phyloP scores from a whole-genome alignment of 2,329 filamentous ascomycete genomes.

The Colletotrichum higginsianum region DNA sequence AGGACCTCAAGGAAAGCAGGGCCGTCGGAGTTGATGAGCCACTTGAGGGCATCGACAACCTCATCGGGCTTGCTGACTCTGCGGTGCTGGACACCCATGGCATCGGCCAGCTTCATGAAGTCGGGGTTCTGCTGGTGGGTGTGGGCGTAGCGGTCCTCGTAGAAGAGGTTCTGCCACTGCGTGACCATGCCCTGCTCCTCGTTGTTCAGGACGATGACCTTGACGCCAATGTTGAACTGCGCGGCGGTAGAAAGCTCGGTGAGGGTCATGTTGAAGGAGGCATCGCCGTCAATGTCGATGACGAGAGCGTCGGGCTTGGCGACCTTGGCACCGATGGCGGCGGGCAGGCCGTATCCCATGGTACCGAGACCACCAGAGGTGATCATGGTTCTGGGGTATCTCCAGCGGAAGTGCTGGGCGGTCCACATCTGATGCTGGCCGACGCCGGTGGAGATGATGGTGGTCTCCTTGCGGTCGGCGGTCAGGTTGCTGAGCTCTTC shows the following conservation, averaged over 20 bases:
- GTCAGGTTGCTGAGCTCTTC: slow-evolving; percentile 91
- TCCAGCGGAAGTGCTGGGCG: slow-evolving; percentile 97
- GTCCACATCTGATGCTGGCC: slow-evolving; percentile 99
- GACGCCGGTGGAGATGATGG: slow-evolving; percentile 93
- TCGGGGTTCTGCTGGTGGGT: slow-evolving; percentile 97
- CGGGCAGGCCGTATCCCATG: slow-evolving; percentile 96
- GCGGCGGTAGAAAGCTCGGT: slow-evolving; percentile 94
- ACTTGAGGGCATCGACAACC: slow-evolving; percentile 82
- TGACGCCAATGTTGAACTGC: slow-evolving; percentile 97
- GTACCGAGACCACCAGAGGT: slow-evolving; percentile 91
- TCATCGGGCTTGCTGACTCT: slow-evolving; percentile 82
- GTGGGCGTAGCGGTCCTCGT: slow-evolving; percentile 92
- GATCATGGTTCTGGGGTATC: slow-evolving; percentile 92
- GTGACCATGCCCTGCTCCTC: slow-evolving; percentile 99
- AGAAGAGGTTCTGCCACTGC: slow-evolving; percentile 98
- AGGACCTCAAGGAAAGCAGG: slow-evolving; percentile 93
- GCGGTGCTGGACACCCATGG: slow-evolving; percentile 88
- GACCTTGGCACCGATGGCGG: slow-evolving; percentile 96
- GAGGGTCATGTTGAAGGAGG: slow-evolving; percentile 99
- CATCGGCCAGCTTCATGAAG: slow-evolving; percentile 92
- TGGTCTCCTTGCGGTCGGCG: slow-evolving; percentile 83
- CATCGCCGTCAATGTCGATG: slow-evolving; percentile 96
- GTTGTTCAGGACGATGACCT: slow-evolving; percentile 96
- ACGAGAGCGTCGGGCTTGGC: slow-evolving; percentile 83
- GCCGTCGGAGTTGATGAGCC: slow-evolving; percentile 92